These are phyloP conservation scores for Pyrus pyrifolia DNA, from an alignment of 306 rosid species.

Conservation along the genomic window DNA sequence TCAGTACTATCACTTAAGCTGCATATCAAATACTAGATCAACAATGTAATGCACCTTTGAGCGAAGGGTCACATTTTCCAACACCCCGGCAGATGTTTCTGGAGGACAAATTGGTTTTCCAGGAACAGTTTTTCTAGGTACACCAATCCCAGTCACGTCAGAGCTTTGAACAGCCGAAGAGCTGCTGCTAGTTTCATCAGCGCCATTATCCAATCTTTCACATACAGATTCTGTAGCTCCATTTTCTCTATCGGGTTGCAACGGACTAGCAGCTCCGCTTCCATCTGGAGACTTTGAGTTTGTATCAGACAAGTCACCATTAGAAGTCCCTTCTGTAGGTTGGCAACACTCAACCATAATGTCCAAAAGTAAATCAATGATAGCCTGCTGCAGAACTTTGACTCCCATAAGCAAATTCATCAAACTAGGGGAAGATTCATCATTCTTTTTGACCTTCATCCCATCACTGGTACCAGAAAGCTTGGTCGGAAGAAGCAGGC, in stretches of 20 bases:
- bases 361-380: slow-evolving; percentile 92
- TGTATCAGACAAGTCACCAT: slow-evolving; percentile 47
- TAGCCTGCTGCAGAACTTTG: slow-evolving; percentile 93
- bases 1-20: slow-evolving; percentile 21
- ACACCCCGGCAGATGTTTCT: slow-evolving; percentile 66
- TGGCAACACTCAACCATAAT: slow-evolving; percentile 99
- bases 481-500: slow-evolving; percentile 93
- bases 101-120: slow-evolving; percentile 71
- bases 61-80: slow-evolving; percentile 58
- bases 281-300: slow-evolving; percentile 55
- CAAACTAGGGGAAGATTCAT: slow-evolving; percentile 93
- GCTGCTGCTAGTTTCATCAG: slow-evolving; percentile 55
- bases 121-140: slow-evolving; percentile 53
- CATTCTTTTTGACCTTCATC: slow-evolving; percentile 59
- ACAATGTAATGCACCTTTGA: slow-evolving; percentile 55
- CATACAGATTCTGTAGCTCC: slow-evolving; percentile 46
- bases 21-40: slow-evolving; percentile 17
- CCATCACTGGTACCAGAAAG: slow-evolving; percentile 78
- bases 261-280: slow-evolving; percentile 48
- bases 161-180: slow-evolving; percentile 85
- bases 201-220: slow-evolving; percentile 65
- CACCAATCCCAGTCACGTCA: slow-evolving; percentile 43
- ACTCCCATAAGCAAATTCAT: slow-evolving; percentile 99
- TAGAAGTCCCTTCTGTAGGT: slow-evolving; percentile 74
- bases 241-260: slow-evolving; percentile 59